phyloP scores from a whole-genome alignment of 2,329 filamentous ascomycete species.

The Cordyceps fumosorosea region DNA sequence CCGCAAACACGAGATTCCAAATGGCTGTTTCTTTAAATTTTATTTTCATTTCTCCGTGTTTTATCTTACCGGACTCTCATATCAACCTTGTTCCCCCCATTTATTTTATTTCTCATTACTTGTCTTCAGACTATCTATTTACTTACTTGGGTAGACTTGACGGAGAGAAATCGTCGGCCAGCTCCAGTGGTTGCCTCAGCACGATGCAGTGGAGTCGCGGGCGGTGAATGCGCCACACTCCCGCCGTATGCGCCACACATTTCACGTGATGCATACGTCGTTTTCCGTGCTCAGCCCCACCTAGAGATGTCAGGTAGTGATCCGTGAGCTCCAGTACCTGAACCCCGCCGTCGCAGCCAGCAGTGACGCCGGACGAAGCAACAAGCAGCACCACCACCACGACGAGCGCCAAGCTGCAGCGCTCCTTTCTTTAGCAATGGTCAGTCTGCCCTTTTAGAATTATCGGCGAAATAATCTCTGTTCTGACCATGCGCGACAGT shows the following conservation, averaged over 20 bases:
- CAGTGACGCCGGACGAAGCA: constrained; percentile 8
- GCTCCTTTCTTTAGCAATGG: background rate
- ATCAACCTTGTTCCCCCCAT: too few relatives aligned
- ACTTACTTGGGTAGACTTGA: too few relatives aligned
- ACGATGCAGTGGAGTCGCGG: constrained; percentile 6
- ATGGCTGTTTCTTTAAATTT: background rate
- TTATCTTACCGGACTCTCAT: too few relatives aligned
- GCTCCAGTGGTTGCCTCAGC: background rate
- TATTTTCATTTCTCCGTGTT: too few relatives aligned
- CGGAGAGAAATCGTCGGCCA: background rate
- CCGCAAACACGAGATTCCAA: background rate
- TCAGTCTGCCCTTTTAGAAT: background rate
- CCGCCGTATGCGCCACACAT: background rate
- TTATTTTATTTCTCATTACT: too few relatives aligned
- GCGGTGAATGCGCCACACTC: constrained; percentile 12
- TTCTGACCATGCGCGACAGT: constrained; percentile 42
- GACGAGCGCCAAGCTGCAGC: background rate
- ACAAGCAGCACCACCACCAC: constrained; percentile 4
- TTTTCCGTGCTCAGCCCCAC: constrained; percentile 22
- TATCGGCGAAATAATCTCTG: background rate
- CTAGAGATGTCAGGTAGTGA: constrained; percentile 28
- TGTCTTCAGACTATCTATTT: too few relatives aligned
- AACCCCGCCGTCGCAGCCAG: constrained; percentile 13
- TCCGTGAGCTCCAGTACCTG: constrained; percentile 22
- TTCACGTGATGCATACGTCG: constrained; percentile 11